Conservation (phyloP, 106 monocot species). For the Allium fistulosum region DNA sequence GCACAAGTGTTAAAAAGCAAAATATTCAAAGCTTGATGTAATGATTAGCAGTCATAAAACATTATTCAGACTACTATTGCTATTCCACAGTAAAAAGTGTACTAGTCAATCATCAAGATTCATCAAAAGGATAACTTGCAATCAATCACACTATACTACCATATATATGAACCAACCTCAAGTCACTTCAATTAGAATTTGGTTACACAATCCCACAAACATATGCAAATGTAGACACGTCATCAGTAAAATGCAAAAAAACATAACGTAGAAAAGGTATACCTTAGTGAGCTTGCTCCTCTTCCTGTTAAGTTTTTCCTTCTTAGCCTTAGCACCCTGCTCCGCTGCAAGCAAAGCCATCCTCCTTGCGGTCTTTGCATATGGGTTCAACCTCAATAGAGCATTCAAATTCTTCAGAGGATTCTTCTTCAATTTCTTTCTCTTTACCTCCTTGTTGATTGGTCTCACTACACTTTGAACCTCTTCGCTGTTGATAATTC, state of each 20-base stretch:
- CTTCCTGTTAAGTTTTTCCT: conserved; percentile 68
- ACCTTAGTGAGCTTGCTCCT: conserved; percentile 44
- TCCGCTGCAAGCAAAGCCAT: conserved; percentile 59
- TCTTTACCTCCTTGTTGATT: conserved; percentile 47
- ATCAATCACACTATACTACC: no score
- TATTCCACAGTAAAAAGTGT: no score
- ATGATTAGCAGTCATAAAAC: no score
- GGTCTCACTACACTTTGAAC: conserved; percentile 78
- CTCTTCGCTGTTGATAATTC: conserved; percentile 85
- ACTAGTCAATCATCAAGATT: no score
- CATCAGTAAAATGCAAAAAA: not conserved
- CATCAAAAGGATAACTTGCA: no score
- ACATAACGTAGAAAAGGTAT: not conserved
- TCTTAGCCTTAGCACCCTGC: conserved; percentile 58
- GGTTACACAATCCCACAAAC: no score
- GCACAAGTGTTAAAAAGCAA: no score
- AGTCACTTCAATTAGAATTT: no score
- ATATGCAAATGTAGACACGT: no score
- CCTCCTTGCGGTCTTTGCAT: conserved; percentile 70
- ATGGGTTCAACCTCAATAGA: conserved; percentile 58
- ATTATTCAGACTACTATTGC: no score
- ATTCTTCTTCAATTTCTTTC: conserved; percentile 54
- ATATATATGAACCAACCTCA: no score
- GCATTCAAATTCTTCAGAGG: conserved; percentile 48
- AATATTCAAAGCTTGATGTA: no score